A percentile compares a stretch with the other conserved stretches of the same genome.
These are phyloP conservation scores for Beauveria pseudobassiana DNA, from an alignment of 2,329 filamentous ascomycete species.

Conservation along the genomic window DNA sequence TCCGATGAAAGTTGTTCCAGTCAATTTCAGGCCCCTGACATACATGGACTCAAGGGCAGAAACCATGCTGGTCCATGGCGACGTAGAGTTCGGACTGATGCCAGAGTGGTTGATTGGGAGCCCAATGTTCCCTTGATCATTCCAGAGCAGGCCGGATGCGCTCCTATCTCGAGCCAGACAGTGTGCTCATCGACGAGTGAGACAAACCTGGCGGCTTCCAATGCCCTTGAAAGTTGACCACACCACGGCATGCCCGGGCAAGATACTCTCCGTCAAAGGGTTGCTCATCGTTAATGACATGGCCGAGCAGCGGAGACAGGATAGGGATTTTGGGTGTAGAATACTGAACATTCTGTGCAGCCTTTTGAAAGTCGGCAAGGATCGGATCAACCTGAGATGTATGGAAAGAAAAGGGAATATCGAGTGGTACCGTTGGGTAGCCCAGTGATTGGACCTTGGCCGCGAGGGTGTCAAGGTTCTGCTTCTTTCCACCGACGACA, in stretches of 20 bases:
- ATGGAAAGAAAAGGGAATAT: neutral
- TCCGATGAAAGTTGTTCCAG: conserved; percentile 61
- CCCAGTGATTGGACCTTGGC: neutral
- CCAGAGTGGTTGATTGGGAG: neutral
- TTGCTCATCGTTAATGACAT: conserved; percentile 33
- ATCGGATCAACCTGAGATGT: conserved; percentile 3
- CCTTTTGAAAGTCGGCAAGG: neutral
- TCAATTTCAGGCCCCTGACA: conserved; percentile 53
- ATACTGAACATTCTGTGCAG: conserved; percentile 1
- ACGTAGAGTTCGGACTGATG: neutral
- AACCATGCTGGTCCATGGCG: neutral
- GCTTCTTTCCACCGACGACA: conserved; percentile 39
- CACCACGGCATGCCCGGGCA: conserved; percentile 54
- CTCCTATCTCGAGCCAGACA: conserved; percentile 62
- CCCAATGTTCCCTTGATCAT: conserved; percentile 58
- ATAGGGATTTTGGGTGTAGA: conserved; percentile 12
- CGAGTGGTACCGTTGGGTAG: neutral
- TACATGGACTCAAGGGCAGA: conserved; percentile 34
- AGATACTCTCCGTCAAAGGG: conserved; percentile 13
- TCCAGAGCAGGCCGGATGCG: conserved; percentile 58
- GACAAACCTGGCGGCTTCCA: conserved; percentile 23
- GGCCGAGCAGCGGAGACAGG: conserved; percentile 33
- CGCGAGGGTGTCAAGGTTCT: neutral
- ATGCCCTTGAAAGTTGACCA: conserved; percentile 58
- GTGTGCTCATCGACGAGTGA: conserved; percentile 40